Base-by-base conservation (phyloP, 2,329 filamentous ascomycete species). In the Knufia petricola region DNA sequence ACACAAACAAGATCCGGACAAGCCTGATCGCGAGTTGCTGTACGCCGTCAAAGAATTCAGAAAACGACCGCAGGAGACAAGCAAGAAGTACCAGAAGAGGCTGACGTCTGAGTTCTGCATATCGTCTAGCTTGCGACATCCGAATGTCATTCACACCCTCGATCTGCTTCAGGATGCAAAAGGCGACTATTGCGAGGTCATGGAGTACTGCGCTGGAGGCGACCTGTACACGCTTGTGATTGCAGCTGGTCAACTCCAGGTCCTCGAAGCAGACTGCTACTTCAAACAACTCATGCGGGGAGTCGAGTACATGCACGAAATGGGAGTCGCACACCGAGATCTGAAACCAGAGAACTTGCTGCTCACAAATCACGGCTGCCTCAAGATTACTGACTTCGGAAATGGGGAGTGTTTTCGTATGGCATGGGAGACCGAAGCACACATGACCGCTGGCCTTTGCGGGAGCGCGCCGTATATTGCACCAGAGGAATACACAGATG, bases 261-360 rank as follows among this genome's bases (percentile, higher is more conserved):
- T 94, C 24, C 75, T 81, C 52, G 92, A 98, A 68, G 90, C 92
- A 52, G 92, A 98, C 65, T 98, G 92, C 69, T 94, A 92, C 66
- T 98, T 98, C 75, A 95, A 96, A 70, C 92, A 98, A 68, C 82
- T 96, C 68, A 96, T 98, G 90, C 86, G 92, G 50, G 92, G 92
- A 53, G 92, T 98, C 46, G 90, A 96, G 68, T 98, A 98, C 66
- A 88, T 98, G 73, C 92, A 98, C 68, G 90, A 96, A 64, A 98
- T 96, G 92, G 92, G 92, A 49, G 92, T 98, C 21, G 90, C 92
- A 10, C 92, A 98, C 65, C 85, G 92, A 53, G 92, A 98, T 61
- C 71, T 98, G 39, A 98, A 98, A 67, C 92, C 92, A 0, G 92
- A 98, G 66, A 98, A 98, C 59, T 76, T 98, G 10, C 80, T 98